These are phyloP conservation scores for Epichloe sp. DNA, from an alignment of 2,329 filamentous ascomycete species.

Conservation along the genomic window DNA sequence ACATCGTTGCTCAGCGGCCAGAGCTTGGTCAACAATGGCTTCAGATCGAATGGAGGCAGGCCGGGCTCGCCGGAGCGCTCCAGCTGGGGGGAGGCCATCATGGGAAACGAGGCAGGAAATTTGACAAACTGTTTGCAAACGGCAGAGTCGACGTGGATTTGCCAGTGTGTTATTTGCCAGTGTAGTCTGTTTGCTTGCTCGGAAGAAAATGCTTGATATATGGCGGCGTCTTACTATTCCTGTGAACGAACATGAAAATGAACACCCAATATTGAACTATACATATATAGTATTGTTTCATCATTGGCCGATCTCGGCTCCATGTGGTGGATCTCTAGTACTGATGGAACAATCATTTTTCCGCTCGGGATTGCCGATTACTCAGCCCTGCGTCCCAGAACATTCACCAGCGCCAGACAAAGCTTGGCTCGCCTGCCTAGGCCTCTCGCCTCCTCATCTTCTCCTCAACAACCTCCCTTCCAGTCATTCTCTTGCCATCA, in stretches of 20 bases:
- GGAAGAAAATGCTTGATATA: not conserved
- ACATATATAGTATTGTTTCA: not conserved
- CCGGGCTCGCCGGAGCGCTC: slow-evolving; percentile 13
- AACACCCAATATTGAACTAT: no score
- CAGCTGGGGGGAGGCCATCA: slow-evolving; percentile 20
- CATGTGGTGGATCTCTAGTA: not conserved
- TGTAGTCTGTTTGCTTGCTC: no score
- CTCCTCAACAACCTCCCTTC: slow-evolving; percentile 12
- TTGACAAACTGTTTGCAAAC: not conserved
- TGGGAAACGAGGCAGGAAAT: not conserved
- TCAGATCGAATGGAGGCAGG: slow-evolving; percentile 42
- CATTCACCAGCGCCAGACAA: not conserved
- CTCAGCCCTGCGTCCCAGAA: not conserved
- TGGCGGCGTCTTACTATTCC: no score
- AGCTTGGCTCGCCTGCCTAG: slow-evolving; percentile 5
- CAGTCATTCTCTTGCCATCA: slow-evolving; percentile 19
- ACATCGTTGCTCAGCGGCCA: slow-evolving; percentile 49
- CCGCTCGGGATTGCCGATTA: not conserved
- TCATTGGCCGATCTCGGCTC: not conserved
- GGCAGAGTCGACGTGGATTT: not conserved
- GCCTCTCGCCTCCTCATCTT: slow-evolving; percentile 1
- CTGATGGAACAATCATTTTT: not conserved
- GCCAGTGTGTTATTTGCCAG: no score
- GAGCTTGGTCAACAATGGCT: slow-evolving; percentile 58
- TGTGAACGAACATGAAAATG: no score